Evolutionary conservation across 768 basidiomycete genomes (phyloP).

Genomic region (Dioszegia crocea): DNA sequence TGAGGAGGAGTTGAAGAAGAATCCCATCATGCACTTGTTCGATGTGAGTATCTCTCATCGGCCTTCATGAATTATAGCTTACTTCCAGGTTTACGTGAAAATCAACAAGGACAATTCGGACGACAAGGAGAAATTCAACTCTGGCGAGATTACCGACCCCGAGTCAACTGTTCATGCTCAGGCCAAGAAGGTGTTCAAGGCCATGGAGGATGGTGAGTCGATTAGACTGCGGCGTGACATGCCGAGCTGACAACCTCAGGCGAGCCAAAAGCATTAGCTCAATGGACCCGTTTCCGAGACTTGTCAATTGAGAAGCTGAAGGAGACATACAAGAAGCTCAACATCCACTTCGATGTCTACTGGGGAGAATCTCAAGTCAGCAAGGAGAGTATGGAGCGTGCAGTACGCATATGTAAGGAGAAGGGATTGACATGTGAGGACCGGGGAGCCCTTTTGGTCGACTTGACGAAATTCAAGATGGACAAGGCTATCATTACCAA

Average conservation of each 20-base stretch:
- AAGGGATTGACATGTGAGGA: conserved; percentile 57
- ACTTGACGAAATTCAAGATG: conserved; percentile 83
- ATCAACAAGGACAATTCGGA: conserved; percentile 67
- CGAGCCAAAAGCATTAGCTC: conserved; percentile 71
- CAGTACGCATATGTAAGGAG: conserved; percentile 66
- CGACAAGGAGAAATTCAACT: conserved; percentile 38
- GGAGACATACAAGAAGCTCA: conserved; percentile 80
- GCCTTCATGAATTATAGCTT: not conserved
- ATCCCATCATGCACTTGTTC: conserved; percentile 92
- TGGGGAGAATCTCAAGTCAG: conserved; percentile 70
- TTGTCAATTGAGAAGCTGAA: conserved; percentile 84
- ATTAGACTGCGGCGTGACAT: not conserved
- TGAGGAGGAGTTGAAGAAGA: conserved; percentile 71
- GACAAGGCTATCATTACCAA: conserved; percentile 87
- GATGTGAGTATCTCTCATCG: conserved; percentile 52
- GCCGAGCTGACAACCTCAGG: conserved; percentile 46
- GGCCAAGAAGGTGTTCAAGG: conserved; percentile 70
- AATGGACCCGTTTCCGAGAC: conserved; percentile 92
- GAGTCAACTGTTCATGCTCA: conserved; percentile 31
- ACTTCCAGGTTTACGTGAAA: conserved; percentile 71
- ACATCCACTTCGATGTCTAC: conserved; percentile 87
- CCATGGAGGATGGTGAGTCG: conserved; percentile 78
- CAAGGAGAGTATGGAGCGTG: conserved; percentile 63
- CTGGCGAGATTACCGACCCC: conserved; percentile 33
- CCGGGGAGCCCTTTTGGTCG: conserved; percentile 73